phyloP scores from a whole-genome alignment of 2,329 filamentous ascomycete genomes.

The Microcyclosporella mali region DNA sequence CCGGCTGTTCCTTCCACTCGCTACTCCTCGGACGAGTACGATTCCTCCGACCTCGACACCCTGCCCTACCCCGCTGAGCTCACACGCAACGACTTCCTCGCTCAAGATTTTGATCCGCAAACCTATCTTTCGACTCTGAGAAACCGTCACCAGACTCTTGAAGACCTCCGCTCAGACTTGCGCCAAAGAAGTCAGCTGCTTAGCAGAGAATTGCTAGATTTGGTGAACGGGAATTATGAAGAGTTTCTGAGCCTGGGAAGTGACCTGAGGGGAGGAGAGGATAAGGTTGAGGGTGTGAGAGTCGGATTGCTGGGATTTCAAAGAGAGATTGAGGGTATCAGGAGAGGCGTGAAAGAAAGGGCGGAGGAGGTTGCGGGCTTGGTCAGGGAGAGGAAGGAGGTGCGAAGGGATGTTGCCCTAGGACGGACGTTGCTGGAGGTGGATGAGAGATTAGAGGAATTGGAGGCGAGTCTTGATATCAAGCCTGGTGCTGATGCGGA shows the following conservation, averaged over 20 bases:
- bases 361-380: slow-evolving; percentile 57
- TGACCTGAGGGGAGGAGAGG: slow-evolving; percentile 79
- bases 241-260: slow-evolving; percentile 80
- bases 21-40: slow-evolving; percentile 38
- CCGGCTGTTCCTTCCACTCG: slow-evolving; percentile 36
- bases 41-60: slow-evolving; percentile 57
- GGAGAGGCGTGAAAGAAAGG: slow-evolving; percentile 57
- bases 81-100: slow-evolving; percentile 74
- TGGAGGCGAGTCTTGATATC: slow-evolving; percentile 60
- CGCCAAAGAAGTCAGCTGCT: slow-evolving; percentile 73
- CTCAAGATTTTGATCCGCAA: slow-evolving; percentile 69
- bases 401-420: slow-evolving; percentile 58
- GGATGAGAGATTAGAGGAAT: slow-evolving; percentile 54
- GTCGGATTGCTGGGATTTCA: slow-evolving; percentile 82
- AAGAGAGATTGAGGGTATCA: slow-evolving; percentile 71
- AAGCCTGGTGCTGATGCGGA: slow-evolving; percentile 28
- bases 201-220: slow-evolving; percentile 79
- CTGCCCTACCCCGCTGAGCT: slow-evolving; percentile 87
- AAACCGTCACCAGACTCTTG: slow-evolving; percentile 89
- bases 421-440: slow-evolving; percentile 60
- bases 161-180: slow-evolving; percentile 82
- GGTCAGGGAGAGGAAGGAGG: slow-evolving; percentile 59
- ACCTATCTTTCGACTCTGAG: slow-evolving; percentile 75
- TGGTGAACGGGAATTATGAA: slow-evolving; percentile 93
- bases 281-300: slow-evolving; percentile 82